phyloP scores from a whole-genome alignment of 331 rosid species.

The Quercus lobata region DNA sequence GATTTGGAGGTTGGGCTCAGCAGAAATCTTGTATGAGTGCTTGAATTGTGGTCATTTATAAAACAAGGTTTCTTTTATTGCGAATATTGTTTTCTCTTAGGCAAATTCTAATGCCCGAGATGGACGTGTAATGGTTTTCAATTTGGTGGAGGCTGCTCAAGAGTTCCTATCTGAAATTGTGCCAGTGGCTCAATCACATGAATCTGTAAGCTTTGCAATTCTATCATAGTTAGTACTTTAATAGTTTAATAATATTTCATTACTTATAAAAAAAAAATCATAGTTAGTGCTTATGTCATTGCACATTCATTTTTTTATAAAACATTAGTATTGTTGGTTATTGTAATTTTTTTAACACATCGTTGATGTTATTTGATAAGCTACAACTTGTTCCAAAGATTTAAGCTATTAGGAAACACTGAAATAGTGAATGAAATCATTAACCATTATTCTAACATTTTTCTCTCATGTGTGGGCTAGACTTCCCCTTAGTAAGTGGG shows the following conservation, averaged over 20 bases:
- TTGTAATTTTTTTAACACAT: not conserved
- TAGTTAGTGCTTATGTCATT: not conserved
- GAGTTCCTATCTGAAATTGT: constrained; percentile 85
- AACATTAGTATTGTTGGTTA: not conserved
- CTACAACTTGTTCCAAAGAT: not conserved
- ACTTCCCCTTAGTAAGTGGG: too few species aligned
- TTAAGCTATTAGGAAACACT: too few species aligned
- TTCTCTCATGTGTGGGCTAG: too few species aligned
- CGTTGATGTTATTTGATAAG: not conserved
- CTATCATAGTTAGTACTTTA: constrained; percentile 1
- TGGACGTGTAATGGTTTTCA: constrained; percentile 91
- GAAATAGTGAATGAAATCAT: too few species aligned
- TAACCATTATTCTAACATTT: too few species aligned
- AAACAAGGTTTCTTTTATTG: not conserved
- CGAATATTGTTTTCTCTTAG: constrained; percentile 32
- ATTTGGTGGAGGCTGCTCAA: constrained; percentile 97
- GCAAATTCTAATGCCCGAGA: constrained; percentile 88
- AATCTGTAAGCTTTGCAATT: constrained; percentile 44
- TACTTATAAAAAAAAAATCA: not conserved
- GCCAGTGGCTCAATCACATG: constrained; percentile 51
- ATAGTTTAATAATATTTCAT: not conserved
- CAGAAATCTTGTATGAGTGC: not conserved
- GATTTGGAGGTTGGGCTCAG: not conserved
- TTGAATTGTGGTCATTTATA: not conserved
- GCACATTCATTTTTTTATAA: not conserved